A percentile compares a stretch with the other conserved stretches of the same genome.
phyloP scores from a whole-genome alignment of 345 rosid genomes.

The Psidium guajava region DNA sequence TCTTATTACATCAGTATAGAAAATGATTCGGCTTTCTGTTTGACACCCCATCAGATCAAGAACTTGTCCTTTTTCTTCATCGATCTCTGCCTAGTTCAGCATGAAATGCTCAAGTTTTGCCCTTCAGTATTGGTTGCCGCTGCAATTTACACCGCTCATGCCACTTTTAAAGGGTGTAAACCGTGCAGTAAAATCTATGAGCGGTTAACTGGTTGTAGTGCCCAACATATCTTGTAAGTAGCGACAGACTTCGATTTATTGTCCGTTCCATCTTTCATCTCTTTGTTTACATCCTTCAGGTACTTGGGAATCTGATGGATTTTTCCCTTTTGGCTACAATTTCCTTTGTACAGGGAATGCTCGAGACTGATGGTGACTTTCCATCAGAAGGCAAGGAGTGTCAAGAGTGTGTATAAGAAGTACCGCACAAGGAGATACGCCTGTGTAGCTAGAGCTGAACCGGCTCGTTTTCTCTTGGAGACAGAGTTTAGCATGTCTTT shows the following conservation, averaged over 20 bases:
- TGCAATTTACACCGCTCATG: conserved; percentile 55
- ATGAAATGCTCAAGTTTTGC: conserved; percentile 46
- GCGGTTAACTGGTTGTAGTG: conserved; percentile 31
- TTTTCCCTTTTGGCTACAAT: neutral
- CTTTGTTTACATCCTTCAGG: neutral
- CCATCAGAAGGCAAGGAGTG: conserved; percentile 10
- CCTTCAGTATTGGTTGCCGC: conserved; percentile 54
- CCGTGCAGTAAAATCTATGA: conserved; percentile 47
- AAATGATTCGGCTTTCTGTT: neutral
- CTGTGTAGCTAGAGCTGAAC: neutral
- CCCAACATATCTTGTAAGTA: conserved; percentile 37
- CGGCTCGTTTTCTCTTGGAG: conserved; percentile 1
- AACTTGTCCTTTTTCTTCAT: conserved; percentile 38
- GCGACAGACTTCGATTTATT: neutral
- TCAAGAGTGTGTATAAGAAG: conserved; percentile 5
- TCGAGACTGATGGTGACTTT: conserved; percentile 10
- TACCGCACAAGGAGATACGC: conserved; percentile 1
- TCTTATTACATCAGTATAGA: neutral
- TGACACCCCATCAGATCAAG: conserved; percentile 10
- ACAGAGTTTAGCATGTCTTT: neutral
- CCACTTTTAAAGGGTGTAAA: conserved; percentile 24
- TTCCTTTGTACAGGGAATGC: conserved; percentile 2
- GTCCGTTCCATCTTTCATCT: neutral
- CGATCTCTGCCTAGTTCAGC: conserved; percentile 51
- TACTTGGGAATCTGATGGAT: neutral